Evolutionary conservation across 139 green algal species (phyloP).

Genomic region (Haematococcus sp.): DNA sequence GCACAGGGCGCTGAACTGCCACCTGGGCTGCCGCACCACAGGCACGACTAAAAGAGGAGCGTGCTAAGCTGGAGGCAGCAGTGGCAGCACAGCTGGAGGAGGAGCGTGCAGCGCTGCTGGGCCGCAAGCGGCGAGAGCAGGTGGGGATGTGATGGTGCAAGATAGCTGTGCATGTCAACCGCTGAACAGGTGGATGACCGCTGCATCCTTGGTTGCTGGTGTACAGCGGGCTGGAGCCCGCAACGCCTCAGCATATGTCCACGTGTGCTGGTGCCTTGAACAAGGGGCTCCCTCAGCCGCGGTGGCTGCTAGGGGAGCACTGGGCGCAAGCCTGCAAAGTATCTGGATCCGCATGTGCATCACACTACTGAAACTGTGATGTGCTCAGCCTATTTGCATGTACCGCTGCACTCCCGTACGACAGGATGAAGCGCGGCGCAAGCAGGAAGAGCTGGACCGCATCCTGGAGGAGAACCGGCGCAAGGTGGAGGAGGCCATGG

Average conservation of each 20-base stretch:
- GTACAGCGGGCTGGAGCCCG: not conserved
- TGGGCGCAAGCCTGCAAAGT: not conserved
- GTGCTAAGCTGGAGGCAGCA: conserved; percentile 36
- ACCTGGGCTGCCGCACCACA: too few species aligned
- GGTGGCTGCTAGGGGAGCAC: not conserved
- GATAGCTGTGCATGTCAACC: not conserved
- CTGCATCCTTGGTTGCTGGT: not conserved
- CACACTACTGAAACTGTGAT: too few species aligned
- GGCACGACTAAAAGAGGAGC: conserved; percentile 38
- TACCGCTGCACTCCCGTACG: too few species aligned
- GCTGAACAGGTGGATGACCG: not conserved
- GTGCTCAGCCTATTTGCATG: too few species aligned
- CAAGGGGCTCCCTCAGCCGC: not conserved
- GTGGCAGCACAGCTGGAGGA: conserved; percentile 37
- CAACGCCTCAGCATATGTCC: too few species aligned
- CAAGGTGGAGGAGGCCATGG: conserved; percentile 20
- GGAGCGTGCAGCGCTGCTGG: conserved; percentile 32
- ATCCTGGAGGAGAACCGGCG: conserved; percentile 42
- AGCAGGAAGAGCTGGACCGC: conserved; percentile 42
- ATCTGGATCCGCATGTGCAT: too few species aligned
- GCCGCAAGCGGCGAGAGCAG: conserved; percentile 36
- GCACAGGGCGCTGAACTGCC: too few species aligned
- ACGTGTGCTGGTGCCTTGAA: not conserved
- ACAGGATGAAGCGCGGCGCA: conserved; percentile 18
- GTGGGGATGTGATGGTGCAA: not conserved